Evolutionary conservation across 371 early-diverging fungal species (phyloP), one percentile per base, ranked within the genome.

Genomic region (Apophysomyces ossiformis): DNA sequence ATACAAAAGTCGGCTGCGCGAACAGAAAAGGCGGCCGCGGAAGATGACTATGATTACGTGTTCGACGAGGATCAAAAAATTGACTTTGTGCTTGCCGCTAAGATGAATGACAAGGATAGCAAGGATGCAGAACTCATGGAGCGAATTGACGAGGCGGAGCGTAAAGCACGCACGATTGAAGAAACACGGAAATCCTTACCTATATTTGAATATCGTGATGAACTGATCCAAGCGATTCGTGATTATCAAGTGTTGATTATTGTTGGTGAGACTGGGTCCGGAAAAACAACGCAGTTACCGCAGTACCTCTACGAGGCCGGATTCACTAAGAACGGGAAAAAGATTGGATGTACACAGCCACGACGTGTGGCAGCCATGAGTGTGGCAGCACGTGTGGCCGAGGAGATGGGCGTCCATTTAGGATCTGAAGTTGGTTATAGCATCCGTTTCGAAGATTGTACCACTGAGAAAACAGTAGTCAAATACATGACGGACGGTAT

Each of bases 401-500:
- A 97, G 64, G 98, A 98, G 76, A 93, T 95, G 89, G 94, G 94
- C 5, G 94, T 93, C 21, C 93, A 92, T 74, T 75, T 97, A n/a
- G 96, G 98, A 1, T 82, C 90, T 62, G 90, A 95, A 74, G 99
- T 99, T 36, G 99, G 99, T 7, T 99, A 99, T 69, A 93, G 96
- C 18, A 99, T 99, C 69, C 90, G 99, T 57, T 99, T 99, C 74
- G 99, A 99, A 75, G 98, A 97, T 77, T 95, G 95, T 66, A 97
- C 97, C 7, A 88, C 91, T 4, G 97, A 96, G n/a, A 94, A 93
- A 72, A 99, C 99, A 0, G 73, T 89, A 16, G 87, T 99, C 47
- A 99, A 98, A 77, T 98, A 95, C 61, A 96, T 99, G 96, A 99
- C 99, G 1, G 99, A 99, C 76, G 99, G 99, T 70, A 96, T 99